Conservation (phyloP, 2,329 filamentous ascomycete species). For the Elsinoe arachidis region DNA sequence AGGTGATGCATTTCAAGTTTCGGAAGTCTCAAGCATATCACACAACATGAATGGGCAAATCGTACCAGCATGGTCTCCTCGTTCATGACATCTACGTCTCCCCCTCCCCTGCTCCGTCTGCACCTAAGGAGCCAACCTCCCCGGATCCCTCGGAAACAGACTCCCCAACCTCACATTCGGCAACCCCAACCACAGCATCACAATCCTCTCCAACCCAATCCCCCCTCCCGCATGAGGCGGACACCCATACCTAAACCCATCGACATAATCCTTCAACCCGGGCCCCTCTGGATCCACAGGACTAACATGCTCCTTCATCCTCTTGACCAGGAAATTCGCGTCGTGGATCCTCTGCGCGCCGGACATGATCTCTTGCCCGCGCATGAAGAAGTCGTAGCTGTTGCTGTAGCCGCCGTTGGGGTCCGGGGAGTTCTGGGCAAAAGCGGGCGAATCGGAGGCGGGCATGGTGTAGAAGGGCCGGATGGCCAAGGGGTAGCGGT, state of each 20-base stretch:
- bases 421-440: conserved; percentile 32
- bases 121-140: conserved; percentile 41
- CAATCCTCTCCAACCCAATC: conserved; percentile 57
- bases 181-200: conserved; percentile 58
- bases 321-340: conserved; percentile 47
- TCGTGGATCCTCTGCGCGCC: conserved; percentile 59
- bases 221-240: conserved; percentile 58
- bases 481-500: conserved; percentile 86
- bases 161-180: conserved; percentile 55
- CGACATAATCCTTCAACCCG: conserved; percentile 55
- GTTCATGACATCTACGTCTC: neutral
- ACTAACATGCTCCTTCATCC: conserved; percentile 50
- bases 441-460: conserved; percentile 52
- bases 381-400: conserved; percentile 64
- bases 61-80: neutral
- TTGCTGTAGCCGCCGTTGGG: conserved; percentile 50
- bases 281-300: conserved; percentile 49
- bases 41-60: neutral
- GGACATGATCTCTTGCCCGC: conserved; percentile 60
- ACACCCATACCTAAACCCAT: conserved; percentile 56
- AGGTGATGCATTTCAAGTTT: neutral
- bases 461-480: conserved; percentile 90
- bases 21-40: neutral
- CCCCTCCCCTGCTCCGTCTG: neutral
- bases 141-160: conserved; percentile 56